These are phyloP conservation scores for Syzygium oleosum DNA, from an alignment of 345 rosid genomes.

Conservation along the genomic window DNA sequence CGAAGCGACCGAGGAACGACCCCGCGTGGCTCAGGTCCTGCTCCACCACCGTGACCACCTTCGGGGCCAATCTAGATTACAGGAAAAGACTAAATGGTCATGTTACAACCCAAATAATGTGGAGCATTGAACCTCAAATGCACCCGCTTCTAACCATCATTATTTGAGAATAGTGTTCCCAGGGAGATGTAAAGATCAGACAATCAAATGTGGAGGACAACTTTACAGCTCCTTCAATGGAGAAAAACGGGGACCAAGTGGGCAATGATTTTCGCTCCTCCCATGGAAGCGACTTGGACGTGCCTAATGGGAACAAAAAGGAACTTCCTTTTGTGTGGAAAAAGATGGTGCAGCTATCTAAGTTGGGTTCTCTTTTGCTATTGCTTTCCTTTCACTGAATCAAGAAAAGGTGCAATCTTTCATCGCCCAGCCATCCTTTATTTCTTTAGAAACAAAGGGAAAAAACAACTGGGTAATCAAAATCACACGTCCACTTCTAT, in stretches of 20 bases:
- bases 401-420: not conserved
- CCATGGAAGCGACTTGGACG: not conserved
- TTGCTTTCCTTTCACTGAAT: constrained; percentile 1
- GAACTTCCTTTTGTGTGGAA: constrained; percentile 1
- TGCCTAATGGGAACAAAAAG: constrained; percentile 2
- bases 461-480: not conserved
- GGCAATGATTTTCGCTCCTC: not conserved
- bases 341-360: constrained; percentile 1
- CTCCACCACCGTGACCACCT: constrained; percentile 95
- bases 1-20: constrained; percentile 85
- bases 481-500: not conserved
- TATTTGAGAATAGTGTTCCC: not conserved
- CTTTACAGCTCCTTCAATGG: constrained; percentile 1
- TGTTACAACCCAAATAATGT: not conserved
- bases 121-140: not conserved
- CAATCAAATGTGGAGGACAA: not conserved
- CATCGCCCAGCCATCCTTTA: not conserved
- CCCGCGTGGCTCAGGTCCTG: constrained; percentile 95
- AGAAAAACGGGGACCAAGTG: not conserved
- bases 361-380: not conserved
- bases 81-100: not conserved
- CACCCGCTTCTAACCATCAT: not conserved
- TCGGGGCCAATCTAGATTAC: constrained; percentile 65
- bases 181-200: not conserved
- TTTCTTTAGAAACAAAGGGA: not conserved